Conservation (phyloP, 2,329 filamentous ascomycete genomes). For the Septoria petroselini region DNA sequence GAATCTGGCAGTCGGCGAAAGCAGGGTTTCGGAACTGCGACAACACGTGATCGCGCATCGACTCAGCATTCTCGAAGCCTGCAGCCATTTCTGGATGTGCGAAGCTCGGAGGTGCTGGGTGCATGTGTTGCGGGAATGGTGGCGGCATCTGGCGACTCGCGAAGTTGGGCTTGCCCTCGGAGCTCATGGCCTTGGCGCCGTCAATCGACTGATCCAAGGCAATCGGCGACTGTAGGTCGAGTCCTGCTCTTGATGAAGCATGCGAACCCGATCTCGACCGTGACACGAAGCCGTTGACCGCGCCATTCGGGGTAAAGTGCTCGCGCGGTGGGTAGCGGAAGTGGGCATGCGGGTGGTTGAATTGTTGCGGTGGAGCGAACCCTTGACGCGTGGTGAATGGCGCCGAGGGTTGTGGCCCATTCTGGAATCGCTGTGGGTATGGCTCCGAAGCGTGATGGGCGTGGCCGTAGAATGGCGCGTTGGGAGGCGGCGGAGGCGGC, state of each 20-base stretch:
- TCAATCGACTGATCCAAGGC: constrained; percentile 19
- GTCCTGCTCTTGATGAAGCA: constrained; percentile 25
- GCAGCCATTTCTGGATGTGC: constrained; percentile 25
- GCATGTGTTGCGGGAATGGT: constrained; percentile 22
- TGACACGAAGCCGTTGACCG: constrained; percentile 21
- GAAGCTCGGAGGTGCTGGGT: constrained; percentile 21
- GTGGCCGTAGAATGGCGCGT: constrained; percentile 25
- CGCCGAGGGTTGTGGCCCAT: constrained; percentile 10
- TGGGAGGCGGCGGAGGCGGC: constrained; percentile 20
- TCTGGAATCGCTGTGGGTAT: constrained; percentile 12
- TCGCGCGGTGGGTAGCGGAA: constrained; percentile 32
- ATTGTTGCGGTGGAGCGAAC: constrained; percentile 17
- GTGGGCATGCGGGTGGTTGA: constrained; percentile 21
- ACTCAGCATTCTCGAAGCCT: constrained; percentile 32
- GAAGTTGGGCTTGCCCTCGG: constrained; percentile 17
- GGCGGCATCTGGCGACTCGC: constrained; percentile 10
- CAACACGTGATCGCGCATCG: constrained; percentile 32
- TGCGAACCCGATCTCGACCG: constrained; percentile 31
- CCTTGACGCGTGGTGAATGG: constrained; percentile 23
- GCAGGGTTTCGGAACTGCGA: constrained; percentile 31
- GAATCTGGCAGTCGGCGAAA: constrained; percentile 36
- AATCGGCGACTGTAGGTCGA: constrained; percentile 27
- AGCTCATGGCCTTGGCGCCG: constrained; percentile 14
- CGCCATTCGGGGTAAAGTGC: constrained; percentile 24
- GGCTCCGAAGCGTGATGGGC: constrained; percentile 32